Percentiles rank a stretch among this genome's conserved stretches.
These are phyloP conservation scores for Rosellinia necatrix DNA, from an alignment of 2,329 filamentous ascomycete species.

Conservation along the genomic window DNA sequence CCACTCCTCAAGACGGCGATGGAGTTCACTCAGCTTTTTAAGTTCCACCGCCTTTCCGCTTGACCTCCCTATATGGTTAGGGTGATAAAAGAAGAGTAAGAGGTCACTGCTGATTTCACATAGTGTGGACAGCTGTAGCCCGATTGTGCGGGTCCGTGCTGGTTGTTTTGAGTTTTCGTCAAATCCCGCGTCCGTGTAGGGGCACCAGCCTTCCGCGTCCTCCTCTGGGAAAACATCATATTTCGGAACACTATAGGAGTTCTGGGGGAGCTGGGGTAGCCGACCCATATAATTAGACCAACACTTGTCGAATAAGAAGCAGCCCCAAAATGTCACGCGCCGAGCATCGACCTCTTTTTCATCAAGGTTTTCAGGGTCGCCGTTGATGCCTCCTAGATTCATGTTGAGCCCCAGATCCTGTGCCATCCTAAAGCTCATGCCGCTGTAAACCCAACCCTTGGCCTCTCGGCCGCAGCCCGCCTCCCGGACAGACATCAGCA, in stretches of 20 bases:
- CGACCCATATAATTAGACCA: conserved; percentile 98
- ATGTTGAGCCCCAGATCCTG: conserved; percentile 91
- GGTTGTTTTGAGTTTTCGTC: conserved; percentile 76
- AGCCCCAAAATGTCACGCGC: conserved; percentile 95
- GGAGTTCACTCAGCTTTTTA: conserved; percentile 90
- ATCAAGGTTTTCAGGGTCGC: conserved; percentile 62
- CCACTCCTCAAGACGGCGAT: conserved; percentile 89
- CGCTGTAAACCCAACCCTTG: conserved; percentile 97
- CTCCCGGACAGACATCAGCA: conserved; percentile 94
- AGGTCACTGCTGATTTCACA: conserved; percentile 95
- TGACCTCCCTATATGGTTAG: conserved; percentile 64
- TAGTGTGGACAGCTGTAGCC: conserved; percentile 78
- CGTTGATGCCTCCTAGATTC: conserved; percentile 70
- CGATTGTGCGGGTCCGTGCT: conserved; percentile 79
- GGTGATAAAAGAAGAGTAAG: conserved; percentile 89
- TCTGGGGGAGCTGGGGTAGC: conserved; percentile 80
- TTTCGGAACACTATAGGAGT: conserved; percentile 82
- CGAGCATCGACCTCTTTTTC: conserved; percentile 89
- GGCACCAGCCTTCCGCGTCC: conserved; percentile 83
- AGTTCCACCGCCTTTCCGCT: conserved; percentile 81
- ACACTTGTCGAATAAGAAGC: conserved; percentile 97
- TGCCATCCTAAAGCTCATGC: conserved; percentile 98
- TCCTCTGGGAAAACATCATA: conserved; percentile 90
- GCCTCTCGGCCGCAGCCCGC: conserved; percentile 92
- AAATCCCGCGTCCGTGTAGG: conserved; percentile 84